Percentiles rank a stretch among this genome's conserved stretches.
phyloP scores from a whole-genome alignment of 1,284 basidiomycete genomes.

The Ustilago vetiveriae region DNA sequence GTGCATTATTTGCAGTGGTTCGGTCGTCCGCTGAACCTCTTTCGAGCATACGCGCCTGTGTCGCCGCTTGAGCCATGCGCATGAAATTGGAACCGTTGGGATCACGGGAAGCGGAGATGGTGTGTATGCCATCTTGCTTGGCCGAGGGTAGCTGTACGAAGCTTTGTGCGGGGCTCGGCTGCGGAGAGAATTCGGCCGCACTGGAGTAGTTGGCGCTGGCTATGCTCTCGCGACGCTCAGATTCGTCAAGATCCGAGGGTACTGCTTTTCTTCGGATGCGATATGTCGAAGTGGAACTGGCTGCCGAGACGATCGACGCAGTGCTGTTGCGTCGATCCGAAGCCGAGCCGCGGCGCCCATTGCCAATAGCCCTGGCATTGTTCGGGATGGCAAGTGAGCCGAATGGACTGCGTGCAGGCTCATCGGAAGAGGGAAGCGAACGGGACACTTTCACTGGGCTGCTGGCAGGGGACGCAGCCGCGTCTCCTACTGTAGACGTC shows the following conservation, averaged over 20 bases:
- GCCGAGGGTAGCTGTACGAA: constrained; percentile 7
- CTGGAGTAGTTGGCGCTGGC: constrained; percentile 5
- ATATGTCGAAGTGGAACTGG: constrained; percentile 44
- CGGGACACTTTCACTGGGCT: constrained; percentile 14
- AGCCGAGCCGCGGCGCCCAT: not conserved
- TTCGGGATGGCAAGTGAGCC: constrained; percentile 18
- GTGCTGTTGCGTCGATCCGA: constrained; percentile 23
- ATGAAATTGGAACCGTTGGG: constrained; percentile 28
- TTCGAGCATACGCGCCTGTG: constrained; percentile 18
- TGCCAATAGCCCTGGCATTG: constrained; percentile 7
- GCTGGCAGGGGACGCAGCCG: constrained; percentile 17
- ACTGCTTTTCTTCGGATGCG: constrained; percentile 44
- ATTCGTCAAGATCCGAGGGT: constrained; percentile 24
- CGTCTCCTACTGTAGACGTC: constrained; percentile 2
- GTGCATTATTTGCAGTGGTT: not conserved
- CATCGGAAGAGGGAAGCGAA: constrained; percentile 4
- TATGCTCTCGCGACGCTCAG: constrained; percentile 15
- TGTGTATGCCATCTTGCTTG: constrained; percentile 8
- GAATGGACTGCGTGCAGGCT: constrained; percentile 13
- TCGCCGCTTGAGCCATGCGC: constrained; percentile 27
- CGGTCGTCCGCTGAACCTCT: not conserved
- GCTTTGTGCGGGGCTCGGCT: constrained; percentile 6
- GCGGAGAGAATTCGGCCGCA: constrained; percentile 7
- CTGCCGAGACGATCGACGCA: constrained; percentile 24
- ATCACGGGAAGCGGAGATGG: constrained; percentile 13